These are phyloP conservation scores for Furcasterigmium furcatum DNA, from an alignment of 2,329 filamentous ascomycete genomes.

Conservation along the genomic window DNA sequence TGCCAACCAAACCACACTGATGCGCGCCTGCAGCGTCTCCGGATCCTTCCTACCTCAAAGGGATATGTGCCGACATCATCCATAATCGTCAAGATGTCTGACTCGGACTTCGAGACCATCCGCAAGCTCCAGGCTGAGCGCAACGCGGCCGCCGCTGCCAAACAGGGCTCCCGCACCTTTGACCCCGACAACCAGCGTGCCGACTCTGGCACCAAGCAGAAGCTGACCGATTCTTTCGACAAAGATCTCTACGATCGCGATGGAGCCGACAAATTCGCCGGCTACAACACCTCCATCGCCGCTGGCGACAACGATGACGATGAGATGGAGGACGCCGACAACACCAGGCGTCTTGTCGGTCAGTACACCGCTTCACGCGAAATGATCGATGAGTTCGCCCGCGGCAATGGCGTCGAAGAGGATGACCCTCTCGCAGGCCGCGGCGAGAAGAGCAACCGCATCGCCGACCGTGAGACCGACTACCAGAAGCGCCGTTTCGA, in stretches of 20 bases:
- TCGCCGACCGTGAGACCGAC: constrained; percentile 89
- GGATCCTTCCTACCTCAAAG: constrained; percentile 12
- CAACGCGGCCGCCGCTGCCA: constrained; percentile 73
- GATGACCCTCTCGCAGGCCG: constrained; percentile 82
- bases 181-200: constrained; percentile 77
- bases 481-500: constrained; percentile 96
- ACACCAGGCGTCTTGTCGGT: constrained; percentile 76
- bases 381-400: constrained; percentile 92
- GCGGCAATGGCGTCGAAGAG: constrained; percentile 81
- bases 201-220: constrained; percentile 85
- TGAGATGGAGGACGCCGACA: constrained; percentile 72
- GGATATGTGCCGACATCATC: constrained; percentile 1
- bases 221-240: constrained; percentile 85
- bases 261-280: constrained; percentile 76
- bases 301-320: constrained; percentile 74
- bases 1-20: constrained; percentile 5
- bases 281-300: constrained; percentile 88
- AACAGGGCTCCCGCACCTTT: constrained; percentile 79
- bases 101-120: constrained; percentile 84
- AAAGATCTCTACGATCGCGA: constrained; percentile 81
- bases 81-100: constrained; percentile 52
- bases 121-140: constrained; percentile 89
- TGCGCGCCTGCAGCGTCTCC: constrained; percentile 13
- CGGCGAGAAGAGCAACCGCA: constrained; percentile 84
- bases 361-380: constrained; percentile 93